These are phyloP conservation scores for Baudoinia panamericana DNA, from an alignment of 495 filamentous ascomycete species.

Conservation along the genomic window DNA sequence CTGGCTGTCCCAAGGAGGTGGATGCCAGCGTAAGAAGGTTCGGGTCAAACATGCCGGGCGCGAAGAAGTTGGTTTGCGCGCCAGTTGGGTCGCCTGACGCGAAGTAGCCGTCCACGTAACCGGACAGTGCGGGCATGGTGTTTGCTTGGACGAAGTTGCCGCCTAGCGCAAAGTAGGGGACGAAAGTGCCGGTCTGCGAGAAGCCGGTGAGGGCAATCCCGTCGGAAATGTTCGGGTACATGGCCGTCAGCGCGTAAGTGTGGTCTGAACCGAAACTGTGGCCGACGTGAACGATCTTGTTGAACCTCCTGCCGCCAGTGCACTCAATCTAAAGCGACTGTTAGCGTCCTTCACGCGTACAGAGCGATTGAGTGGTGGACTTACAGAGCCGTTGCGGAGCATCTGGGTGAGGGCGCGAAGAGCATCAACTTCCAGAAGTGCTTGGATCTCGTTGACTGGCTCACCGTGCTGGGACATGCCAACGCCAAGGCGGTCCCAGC, in stretches of 20 bases:
- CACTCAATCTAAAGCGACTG: no score
- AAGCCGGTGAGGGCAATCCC: slow-evolving; percentile 48
- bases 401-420: slow-evolving; percentile 36
- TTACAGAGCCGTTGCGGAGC: slow-evolving; percentile 36
- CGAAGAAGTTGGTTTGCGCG: slow-evolving; percentile 33
- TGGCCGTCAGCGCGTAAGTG: slow-evolving; percentile 34
- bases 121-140: slow-evolving; percentile 28
- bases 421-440: slow-evolving; percentile 38
- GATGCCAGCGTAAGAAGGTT: slow-evolving; percentile 27
- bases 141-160: slow-evolving; percentile 38
- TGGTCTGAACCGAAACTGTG: slow-evolving; percentile 41
- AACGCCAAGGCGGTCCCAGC: slow-evolving; percentile 46
- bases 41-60: slow-evolving; percentile 36
- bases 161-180: slow-evolving; percentile 30
- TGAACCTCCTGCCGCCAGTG: slow-evolving; percentile 25
- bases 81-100: slow-evolving; percentile 19
- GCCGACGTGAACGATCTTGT: slow-evolving; percentile 45
- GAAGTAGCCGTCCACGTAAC: slow-evolving; percentile 35
- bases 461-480: slow-evolving; percentile 43
- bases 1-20: slow-evolving; percentile 14
- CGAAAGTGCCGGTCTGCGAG: slow-evolving; percentile 29
- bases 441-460: slow-evolving; percentile 41
- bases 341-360: no score
- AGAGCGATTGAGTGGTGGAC: no score
- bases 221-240: slow-evolving; percentile 41